Evolutionary conservation across 306 rosid species (phyloP), one percentile per base, ranked within the genome.

Genomic region (Abrus pulchellus): DNA sequence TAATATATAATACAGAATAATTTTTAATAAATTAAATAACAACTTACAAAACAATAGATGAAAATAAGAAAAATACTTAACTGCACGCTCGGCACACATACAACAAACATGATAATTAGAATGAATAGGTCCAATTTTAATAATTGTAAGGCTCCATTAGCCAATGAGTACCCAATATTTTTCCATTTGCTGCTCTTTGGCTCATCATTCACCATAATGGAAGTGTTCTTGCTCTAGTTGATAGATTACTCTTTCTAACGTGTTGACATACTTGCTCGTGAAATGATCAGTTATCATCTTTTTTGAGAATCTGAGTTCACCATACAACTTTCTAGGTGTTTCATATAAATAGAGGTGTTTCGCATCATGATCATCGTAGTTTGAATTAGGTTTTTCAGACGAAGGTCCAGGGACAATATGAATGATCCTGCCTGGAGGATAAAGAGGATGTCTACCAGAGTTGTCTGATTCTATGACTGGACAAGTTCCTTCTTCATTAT

Each of bases 371-470:
- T 61, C 27, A 33, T 34, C 0, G 1, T 33, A 0, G 28, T 61
- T 6, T 13, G 47, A 12, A 36, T 63, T 13, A 1, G 10, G 6
- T 12, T 61, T 2, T 11, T 61, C 9, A 9, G 14, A 30, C 1
- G n/a, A 10, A 11, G 40, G 8, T 30, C 7, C 3, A 10, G 40
- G 7, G 6, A 61, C 10, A 5, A 61, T 61, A 33, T 61, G 67
- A 28, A 63, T 12, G 68, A 63, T 63, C 68, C 5, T 63, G 2
- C 68, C 67, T 11, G 67, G 68, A 12, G 68, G 68, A 36, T 5
- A 63, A 34, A 63, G 66, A 60, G 41, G 28, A 62, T 62, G 47
- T 13, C 0, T 62, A 12, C 12, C 29, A 41, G 5, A 1, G 9
- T 30, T 4, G 3, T 32, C 1, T 33, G 38, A 29, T 3, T 2